These are phyloP conservation scores for Vachellia pachyceras DNA, from an alignment of 306 rosid species.

Conservation along the genomic window DNA sequence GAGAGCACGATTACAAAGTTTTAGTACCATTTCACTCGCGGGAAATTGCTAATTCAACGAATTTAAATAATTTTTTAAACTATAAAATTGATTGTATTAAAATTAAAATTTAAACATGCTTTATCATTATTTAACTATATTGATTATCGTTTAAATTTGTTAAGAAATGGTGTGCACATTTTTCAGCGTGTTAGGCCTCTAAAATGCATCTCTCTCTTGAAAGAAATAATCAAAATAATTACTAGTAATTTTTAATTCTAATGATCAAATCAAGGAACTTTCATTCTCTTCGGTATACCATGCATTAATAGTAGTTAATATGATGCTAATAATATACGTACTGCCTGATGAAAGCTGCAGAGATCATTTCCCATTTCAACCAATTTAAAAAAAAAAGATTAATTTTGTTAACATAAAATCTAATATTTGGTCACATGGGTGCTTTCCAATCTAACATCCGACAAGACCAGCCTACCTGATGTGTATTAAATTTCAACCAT, in stretches of 20 bases:
- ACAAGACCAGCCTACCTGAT: conserved; percentile 45
- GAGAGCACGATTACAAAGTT: no score
- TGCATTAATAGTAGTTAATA: background rate
- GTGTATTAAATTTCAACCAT: conserved; percentile 42
- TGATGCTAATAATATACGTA: background rate
- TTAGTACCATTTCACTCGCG: no score
- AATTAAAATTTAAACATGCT: no score
- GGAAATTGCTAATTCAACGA: no score
- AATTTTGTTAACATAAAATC: background rate
- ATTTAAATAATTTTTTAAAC: no score
- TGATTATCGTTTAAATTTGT: no score
- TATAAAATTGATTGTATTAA: no score
- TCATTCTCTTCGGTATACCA: background rate
- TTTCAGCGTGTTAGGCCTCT: conserved; percentile 25
- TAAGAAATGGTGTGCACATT: conserved; percentile 70
- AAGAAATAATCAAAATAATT: background rate
- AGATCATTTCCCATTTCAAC: background rate
- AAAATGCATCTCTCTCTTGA: background rate
- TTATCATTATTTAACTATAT: no score
- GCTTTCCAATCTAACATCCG: conserved; percentile 31
- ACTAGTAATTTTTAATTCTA: background rate
- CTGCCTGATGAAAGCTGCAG: background rate
- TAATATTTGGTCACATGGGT: conserved; percentile 30
- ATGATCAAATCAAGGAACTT: background rate
- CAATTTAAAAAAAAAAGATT: background rate